A percentile compares a stretch with the other conserved stretches of the same genome.
Evolutionary conservation across 1,284 basidiomycete species (phyloP).

Genomic region (Vanrija sp.): DNA sequence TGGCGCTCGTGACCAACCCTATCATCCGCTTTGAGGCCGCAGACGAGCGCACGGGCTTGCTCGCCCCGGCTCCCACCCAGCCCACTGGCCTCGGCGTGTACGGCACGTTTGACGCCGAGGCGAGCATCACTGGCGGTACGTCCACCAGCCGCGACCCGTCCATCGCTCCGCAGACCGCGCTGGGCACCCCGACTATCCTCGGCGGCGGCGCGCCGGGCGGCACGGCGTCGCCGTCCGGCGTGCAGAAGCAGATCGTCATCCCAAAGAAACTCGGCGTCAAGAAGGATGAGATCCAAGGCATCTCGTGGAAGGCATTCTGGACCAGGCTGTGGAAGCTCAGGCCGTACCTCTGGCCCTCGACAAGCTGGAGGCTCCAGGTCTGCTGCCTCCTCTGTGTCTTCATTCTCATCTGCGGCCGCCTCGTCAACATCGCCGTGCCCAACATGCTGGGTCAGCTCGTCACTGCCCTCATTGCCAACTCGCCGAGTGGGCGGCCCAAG

Average conservation of each 20-base stretch:
- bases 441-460: constrained; percentile 33
- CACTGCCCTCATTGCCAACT: constrained; percentile 23
- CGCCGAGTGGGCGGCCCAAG: constrained; percentile 3
- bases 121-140: too few species aligned
- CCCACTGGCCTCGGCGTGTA: constrained; percentile 14
- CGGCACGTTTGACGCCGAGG: constrained; percentile 29
- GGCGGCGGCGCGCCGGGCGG: not conserved
- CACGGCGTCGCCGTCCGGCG: constrained; percentile 1
- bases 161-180: not conserved
- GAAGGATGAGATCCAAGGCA: constrained; percentile 25
- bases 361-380: constrained; percentile 33
- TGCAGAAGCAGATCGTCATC: constrained; percentile 25
- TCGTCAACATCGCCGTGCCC: constrained; percentile 33
- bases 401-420: constrained; percentile 19
- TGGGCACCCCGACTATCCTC: not conserved
- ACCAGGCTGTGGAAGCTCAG: constrained; percentile 32
- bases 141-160: constrained; percentile 8
- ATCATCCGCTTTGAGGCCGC: constrained; percentile 34
- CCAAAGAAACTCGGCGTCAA: constrained; percentile 39
- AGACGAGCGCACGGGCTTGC: constrained; percentile 32
- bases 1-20: constrained; percentile 29
- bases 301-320: constrained; percentile 29
- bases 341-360: constrained; percentile 43
- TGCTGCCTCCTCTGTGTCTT: constrained; percentile 28
- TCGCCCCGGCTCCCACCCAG: constrained; percentile 6